Evolutionary conservation across 2,329 filamentous ascomycete genomes (phyloP).

Genomic region (Lachnellula subtilissima): DNA sequence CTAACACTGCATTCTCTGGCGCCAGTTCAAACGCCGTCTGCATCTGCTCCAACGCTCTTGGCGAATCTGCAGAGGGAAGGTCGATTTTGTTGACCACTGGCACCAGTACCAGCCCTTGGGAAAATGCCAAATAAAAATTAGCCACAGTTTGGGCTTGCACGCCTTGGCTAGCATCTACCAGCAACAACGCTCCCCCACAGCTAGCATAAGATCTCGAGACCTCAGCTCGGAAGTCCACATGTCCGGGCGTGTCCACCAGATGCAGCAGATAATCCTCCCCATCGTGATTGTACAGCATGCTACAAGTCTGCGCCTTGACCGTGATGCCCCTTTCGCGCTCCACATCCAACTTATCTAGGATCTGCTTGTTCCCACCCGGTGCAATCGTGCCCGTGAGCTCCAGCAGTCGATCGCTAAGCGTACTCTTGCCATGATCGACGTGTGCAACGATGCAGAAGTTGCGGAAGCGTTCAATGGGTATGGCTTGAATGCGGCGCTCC

Average conservation of each 20-base stretch:
- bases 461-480: slow-evolving; percentile 74
- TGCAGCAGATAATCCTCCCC: slow-evolving; percentile 90
- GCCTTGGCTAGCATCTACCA: slow-evolving; percentile 94
- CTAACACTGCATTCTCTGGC: slow-evolving; percentile 65
- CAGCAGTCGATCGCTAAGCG: slow-evolving; percentile 83
- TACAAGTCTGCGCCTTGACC: slow-evolving; percentile 97
- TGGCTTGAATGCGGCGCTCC: slow-evolving; percentile 61
- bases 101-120: slow-evolving; percentile 79
- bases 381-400: slow-evolving; percentile 93
- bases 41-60: slow-evolving; percentile 81
- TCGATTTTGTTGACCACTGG: slow-evolving; percentile 98
- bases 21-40: slow-evolving; percentile 83
- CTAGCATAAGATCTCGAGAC: slow-evolving; percentile 94
- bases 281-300: slow-evolving; percentile 87
- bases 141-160: slow-evolving; percentile 97
- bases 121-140: slow-evolving; percentile 96
- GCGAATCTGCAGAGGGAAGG: slow-evolving; percentile 81
- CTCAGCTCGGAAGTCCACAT: slow-evolving; percentile 96
- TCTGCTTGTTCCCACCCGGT: slow-evolving; percentile 84
- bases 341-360: slow-evolving; percentile 94
- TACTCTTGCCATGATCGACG: slow-evolving; percentile 98
- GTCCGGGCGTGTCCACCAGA: slow-evolving; percentile 92
- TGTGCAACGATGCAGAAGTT: slow-evolving; percentile 99
- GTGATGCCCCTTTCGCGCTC: slow-evolving; percentile 95
- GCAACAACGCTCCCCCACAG: slow-evolving; percentile 84